phyloP scores from a whole-genome alignment of 2,329 filamentous ascomycete species.

The Thielaviopsis populi region DNA sequence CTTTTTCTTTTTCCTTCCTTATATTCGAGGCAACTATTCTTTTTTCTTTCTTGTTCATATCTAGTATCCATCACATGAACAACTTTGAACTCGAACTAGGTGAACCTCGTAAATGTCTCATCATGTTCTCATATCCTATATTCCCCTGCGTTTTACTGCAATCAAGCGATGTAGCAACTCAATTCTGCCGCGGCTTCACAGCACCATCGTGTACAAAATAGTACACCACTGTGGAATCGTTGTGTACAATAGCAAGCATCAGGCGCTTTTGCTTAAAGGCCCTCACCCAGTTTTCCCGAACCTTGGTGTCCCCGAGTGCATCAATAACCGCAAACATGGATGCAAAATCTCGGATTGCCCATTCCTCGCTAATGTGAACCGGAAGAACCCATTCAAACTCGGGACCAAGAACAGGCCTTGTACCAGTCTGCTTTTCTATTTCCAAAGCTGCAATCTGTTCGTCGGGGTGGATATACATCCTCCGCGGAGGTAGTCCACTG shows the following conservation, averaged over 20 bases:
- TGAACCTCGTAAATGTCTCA: too few relatives aligned
- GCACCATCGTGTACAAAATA: slow-evolving; percentile 78
- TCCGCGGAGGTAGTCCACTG: slow-evolving; percentile 55
- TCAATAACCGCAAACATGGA: slow-evolving; percentile 52
- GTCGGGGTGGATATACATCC: slow-evolving; percentile 67
- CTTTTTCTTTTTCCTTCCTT: not conserved
- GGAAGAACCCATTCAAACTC: slow-evolving; percentile 66
- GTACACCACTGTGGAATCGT: slow-evolving; percentile 72
- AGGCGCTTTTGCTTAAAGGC: slow-evolving; percentile 47
- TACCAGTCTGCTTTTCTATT: slow-evolving; percentile 35
- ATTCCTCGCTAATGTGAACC: slow-evolving; percentile 56
- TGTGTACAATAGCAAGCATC: slow-evolving; percentile 58
- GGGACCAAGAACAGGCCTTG: slow-evolving; percentile 32
- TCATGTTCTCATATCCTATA: too few relatives aligned
- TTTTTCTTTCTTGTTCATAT: too few relatives aligned
- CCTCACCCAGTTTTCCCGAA: slow-evolving; percentile 27
- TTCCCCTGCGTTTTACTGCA: not conserved
- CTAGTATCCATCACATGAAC: not conserved
- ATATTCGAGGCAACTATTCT: not conserved
- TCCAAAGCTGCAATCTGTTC: slow-evolving; percentile 63
- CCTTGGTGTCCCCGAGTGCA: slow-evolving; percentile 21
- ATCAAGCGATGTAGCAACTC: slow-evolving; percentile 15
- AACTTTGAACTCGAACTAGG: too few relatives aligned
- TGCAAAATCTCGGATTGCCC: slow-evolving; percentile 51
- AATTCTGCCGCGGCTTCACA: slow-evolving; percentile 75